These are phyloP conservation scores for Periconia sp. DNA, from an alignment of 2,329 filamentous ascomycete species.

Conservation along the genomic window DNA sequence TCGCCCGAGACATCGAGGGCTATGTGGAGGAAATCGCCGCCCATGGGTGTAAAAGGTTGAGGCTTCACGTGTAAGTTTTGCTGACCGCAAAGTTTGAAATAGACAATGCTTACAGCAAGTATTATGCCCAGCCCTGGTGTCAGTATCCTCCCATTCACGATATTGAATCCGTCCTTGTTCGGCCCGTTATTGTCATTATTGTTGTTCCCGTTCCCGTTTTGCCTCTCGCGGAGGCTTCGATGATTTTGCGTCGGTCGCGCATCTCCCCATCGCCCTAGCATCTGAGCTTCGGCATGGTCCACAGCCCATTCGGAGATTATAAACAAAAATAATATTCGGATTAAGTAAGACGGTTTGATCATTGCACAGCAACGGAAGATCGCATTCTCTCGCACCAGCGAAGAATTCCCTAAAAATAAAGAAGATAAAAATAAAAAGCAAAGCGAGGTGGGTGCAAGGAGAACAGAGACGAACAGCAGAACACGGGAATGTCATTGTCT, in stretches of 20 bases:
- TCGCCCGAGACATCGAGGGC: constrained; percentile 68
- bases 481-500: neutral
- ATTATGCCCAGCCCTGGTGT: constrained; percentile 70
- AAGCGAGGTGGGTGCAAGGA: constrained; percentile 1
- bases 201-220: constrained; percentile 11
- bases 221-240: constrained; percentile 8
- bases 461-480: neutral
- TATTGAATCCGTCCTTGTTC: constrained; percentile 52
- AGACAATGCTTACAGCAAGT: constrained; percentile 50
- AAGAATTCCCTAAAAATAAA: constrained; percentile 11
- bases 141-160: constrained; percentile 66
- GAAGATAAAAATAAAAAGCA: constrained; percentile 3
- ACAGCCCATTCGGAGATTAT: constrained; percentile 19
- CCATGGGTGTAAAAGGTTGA: constrained; percentile 42
- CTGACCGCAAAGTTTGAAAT: neutral
- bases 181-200: constrained; percentile 15
- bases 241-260: constrained; percentile 3
- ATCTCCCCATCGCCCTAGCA: constrained; percentile 26
- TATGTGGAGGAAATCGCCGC: constrained; percentile 58
- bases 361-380: constrained; percentile 32
- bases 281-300: constrained; percentile 20
- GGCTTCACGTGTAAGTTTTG: constrained; percentile 22
- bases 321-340: constrained; percentile 15
- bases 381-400: constrained; percentile 25
- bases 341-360: constrained; percentile 18